Evolutionary conservation across 495 filamentous ascomycete species (phyloP).

Genomic region (Tuber melanosporum): DNA sequence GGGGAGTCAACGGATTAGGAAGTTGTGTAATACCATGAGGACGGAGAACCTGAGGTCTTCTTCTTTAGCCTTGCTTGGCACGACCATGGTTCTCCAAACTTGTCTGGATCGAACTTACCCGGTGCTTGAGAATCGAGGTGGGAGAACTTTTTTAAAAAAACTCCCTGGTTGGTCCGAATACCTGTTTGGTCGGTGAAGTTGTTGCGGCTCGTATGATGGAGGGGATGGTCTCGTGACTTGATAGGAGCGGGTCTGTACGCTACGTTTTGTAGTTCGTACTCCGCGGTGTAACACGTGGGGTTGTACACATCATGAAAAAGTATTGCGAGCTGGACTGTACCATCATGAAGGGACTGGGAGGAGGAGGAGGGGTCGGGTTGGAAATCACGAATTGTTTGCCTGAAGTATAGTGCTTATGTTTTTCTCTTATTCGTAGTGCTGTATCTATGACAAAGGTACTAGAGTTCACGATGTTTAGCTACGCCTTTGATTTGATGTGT

Average conservation of each 20-base stretch:
- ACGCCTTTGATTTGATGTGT: background rate
- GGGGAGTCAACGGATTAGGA: background rate
- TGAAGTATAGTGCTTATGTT: background rate
- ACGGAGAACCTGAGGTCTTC: background rate
- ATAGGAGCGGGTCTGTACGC: background rate
- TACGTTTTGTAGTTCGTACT: background rate
- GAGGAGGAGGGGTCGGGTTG: background rate
- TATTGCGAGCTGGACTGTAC: background rate
- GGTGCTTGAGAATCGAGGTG: background rate
- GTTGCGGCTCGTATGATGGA: background rate
- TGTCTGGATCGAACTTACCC: background rate
- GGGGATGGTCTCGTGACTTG: background rate
- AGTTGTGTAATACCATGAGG: background rate
- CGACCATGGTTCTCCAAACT: background rate
- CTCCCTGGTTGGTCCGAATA: background rate
- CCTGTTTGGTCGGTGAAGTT: background rate
- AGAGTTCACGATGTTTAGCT: background rate
- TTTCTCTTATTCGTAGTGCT: background rate
- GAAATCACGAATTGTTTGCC: background rate
- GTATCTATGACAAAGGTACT: background rate
- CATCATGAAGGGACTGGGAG: background rate
- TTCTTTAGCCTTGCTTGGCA: background rate
- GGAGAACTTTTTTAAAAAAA: background rate
- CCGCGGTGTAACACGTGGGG: background rate
- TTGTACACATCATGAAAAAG: slow-evolving; percentile 5